Percentiles rank a stretch among this genome's conserved stretches.
These are phyloP conservation scores for Penicillium thymicola DNA, from an alignment of 2,329 filamentous ascomycete species.

Conservation along the genomic window DNA sequence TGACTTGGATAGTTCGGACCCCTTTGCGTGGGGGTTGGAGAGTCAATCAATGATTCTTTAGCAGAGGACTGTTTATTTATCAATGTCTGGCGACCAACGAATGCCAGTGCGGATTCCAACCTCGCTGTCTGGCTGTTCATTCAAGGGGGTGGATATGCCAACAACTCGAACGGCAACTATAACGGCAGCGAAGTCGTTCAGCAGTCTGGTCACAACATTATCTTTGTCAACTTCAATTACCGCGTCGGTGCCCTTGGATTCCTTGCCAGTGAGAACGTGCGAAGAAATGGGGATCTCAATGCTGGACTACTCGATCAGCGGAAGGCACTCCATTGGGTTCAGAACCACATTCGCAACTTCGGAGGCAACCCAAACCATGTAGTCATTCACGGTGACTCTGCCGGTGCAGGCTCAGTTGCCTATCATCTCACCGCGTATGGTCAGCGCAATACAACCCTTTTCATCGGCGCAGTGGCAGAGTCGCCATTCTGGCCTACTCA, in stretches of 20 bases:
- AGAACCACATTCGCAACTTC: conserved; percentile 55
- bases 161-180: conserved; percentile 50
- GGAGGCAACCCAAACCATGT: conserved; percentile 59
- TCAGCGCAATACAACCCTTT: conserved; percentile 47
- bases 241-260: conserved; percentile 63
- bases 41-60: conserved; percentile 57
- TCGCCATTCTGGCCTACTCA: conserved; percentile 49
- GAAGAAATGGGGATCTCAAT: conserved; percentile 57
- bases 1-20: conserved; percentile 25
- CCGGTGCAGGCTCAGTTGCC: conserved; percentile 58
- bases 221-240: conserved; percentile 71
- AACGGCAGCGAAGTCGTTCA: conserved; percentile 58
- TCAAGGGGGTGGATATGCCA: conserved; percentile 59
- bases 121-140: conserved; percentile 61
- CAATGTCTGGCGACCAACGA: conserved; percentile 33
- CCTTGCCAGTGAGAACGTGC: conserved; percentile 56
- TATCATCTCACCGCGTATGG: conserved; percentile 53
- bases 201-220: conserved; percentile 55
- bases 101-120: conserved; percentile 39
- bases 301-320: conserved; percentile 63
- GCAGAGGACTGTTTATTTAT: conserved; percentile 35
- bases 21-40: conserved; percentile 63
- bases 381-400: conserved; percentile 60
- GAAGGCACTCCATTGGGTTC: conserved; percentile 59
- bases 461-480: conserved; percentile 49